These are phyloP conservation scores for Teratosphaeria pseudoeucalypti DNA, from an alignment of 2,329 filamentous ascomycete genomes.

Conservation along the genomic window DNA sequence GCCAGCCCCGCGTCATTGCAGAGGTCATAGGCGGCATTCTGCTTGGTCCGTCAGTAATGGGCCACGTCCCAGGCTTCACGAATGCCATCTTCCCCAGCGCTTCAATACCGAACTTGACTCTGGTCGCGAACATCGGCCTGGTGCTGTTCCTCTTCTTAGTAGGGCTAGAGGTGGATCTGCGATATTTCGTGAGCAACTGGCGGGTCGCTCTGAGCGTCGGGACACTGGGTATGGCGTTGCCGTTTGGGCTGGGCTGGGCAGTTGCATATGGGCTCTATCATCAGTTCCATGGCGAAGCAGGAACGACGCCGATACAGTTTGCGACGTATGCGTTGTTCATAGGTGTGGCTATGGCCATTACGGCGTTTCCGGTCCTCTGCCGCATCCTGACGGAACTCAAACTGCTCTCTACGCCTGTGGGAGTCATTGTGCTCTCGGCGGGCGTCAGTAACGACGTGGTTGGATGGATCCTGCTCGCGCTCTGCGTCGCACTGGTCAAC, in stretches of 20 bases:
- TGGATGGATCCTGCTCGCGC: slow-evolving; percentile 83
- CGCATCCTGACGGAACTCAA: slow-evolving; percentile 89
- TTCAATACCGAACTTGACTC: slow-evolving; percentile 64
- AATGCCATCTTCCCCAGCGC: slow-evolving; percentile 63
- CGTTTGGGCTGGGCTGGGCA: slow-evolving; percentile 70
- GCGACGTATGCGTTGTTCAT: slow-evolving; percentile 66
- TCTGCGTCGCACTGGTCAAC: slow-evolving; percentile 89
- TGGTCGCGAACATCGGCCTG: slow-evolving; percentile 74
- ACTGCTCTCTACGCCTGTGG: slow-evolving; percentile 69
- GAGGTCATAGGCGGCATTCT: slow-evolving; percentile 79
- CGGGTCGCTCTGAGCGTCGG: slow-evolving; percentile 67
- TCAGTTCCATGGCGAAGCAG: slow-evolving; percentile 52
- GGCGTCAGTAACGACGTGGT: slow-evolving; percentile 89
- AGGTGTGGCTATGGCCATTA: slow-evolving; percentile 87
- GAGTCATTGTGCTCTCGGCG: slow-evolving; percentile 78
- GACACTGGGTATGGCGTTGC: slow-evolving; percentile 66
- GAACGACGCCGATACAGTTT: slow-evolving; percentile 49
- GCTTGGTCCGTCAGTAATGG: slow-evolving; percentile 79
- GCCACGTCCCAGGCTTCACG: slow-evolving; percentile 70
- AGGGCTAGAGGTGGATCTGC: slow-evolving; percentile 74
- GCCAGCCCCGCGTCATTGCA: slow-evolving; percentile 72
- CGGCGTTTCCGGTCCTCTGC: slow-evolving; percentile 80
- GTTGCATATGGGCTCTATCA: slow-evolving; percentile 75
- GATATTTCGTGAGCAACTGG: slow-evolving; percentile 71
- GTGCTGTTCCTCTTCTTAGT: slow-evolving; percentile 82